Base-by-base conservation (phyloP, 176 grass and related monocot species). In the Cenchrus fungigraminus region DNA sequence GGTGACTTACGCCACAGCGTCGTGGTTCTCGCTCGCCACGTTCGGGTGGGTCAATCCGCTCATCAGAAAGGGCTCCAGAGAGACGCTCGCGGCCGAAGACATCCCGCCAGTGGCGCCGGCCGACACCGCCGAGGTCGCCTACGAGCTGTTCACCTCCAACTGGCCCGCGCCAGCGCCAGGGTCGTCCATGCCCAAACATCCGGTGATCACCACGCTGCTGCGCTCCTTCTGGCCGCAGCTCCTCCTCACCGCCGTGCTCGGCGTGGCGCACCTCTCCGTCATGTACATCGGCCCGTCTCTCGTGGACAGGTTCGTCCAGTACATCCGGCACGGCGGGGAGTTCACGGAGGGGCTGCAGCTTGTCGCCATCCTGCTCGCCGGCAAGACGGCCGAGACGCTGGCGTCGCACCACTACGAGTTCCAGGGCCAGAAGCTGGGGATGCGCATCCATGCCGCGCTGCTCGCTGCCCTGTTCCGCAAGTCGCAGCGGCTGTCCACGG, bases 381-480 rank as follows among this genome's bases (percentile, higher is more conserved):
- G 87, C 52, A 88, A 90, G 74, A 66, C 80, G 9, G 69, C 51
- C 2, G 73, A 94, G 82, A 89, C 90, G 42, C 78, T 92, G 19
- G 75, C 84, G 0, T 87, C 90, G 4, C 87, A 92, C 82, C 89
- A 94, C 46, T 92, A 92, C 87, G 85, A 22, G 73, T 94, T 94
- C 90, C 92, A 94, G 67, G 83, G 84, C 0, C 82, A 85, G 85
- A 72, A 87, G 6, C 73, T 92, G 14, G 89, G 90, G 20, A 91
- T 92, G 92, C 92, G 88, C 60, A 90, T 94, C 89, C 92, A 89
- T 1, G 83, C 87, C 62, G 87, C 92, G 68, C 87, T 94, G 40
- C 86, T 87, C 69, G 89, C 87, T 8, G 78, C 87, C 16, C 55
- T 92, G 55, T 94, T 92, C 90, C 72, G 78, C 78, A 94, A 94